phyloP scores from a whole-genome alignment of 2,329 filamentous ascomycete species.

The Pyrenophora teres region DNA sequence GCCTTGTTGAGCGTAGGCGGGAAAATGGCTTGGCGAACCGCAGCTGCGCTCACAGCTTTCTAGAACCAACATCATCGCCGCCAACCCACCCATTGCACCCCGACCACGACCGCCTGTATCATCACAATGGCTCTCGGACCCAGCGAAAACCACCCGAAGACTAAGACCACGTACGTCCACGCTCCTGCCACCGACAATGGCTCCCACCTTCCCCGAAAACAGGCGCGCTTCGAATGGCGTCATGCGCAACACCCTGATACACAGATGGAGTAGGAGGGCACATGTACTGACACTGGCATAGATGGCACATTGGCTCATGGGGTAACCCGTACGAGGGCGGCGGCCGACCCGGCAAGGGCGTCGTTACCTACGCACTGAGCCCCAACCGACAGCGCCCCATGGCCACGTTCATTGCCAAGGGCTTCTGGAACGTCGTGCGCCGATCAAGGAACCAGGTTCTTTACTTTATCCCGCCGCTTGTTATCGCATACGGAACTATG shows the following conservation, averaged over 20 bases:
- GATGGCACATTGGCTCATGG: conserved; percentile 47
- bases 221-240: conserved; percentile 11
- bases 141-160: conserved; percentile 29
- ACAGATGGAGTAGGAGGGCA: conserved; percentile 1
- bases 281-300: conserved; percentile 25
- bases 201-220: conserved; percentile 1
- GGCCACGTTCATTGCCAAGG: conserved; percentile 75
- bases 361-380: conserved; percentile 74
- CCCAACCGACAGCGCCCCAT: conserved; percentile 89
- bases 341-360: conserved; percentile 60
- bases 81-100: conserved; percentile 25
- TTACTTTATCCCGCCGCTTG: conserved; percentile 80
- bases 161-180: conserved; percentile 38
- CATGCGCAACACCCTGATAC: conserved; percentile 10
- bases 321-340: conserved; percentile 48
- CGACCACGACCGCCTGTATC: conserved; percentile 19
- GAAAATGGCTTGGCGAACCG: conserved; percentile 10
- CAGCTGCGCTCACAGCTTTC: conserved; percentile 23
- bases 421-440: conserved; percentile 95
- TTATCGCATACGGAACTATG: conserved; percentile 81
- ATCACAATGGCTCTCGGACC: conserved; percentile 41
- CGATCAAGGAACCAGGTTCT: conserved; percentile 84
- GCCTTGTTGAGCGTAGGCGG: neutral
- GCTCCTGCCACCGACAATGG: conserved; percentile 1
- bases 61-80: conserved; percentile 21